phyloP scores from a whole-genome alignment of 371 early-diverging fungal species.

The Circinella minor region DNA sequence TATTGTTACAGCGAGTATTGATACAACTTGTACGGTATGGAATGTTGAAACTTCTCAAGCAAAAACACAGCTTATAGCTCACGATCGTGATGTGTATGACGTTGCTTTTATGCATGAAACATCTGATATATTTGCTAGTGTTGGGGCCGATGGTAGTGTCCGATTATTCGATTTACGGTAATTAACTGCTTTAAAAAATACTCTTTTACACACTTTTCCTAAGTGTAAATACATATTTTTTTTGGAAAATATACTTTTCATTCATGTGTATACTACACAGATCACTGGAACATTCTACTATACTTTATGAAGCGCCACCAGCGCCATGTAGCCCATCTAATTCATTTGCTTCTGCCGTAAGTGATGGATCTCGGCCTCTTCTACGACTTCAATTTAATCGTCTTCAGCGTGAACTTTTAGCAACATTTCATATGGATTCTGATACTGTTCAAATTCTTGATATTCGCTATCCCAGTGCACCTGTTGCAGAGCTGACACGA shows the following conservation, averaged over 20 bases:
- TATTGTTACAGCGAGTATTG: constrained; percentile 90
- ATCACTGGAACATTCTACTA: constrained; percentile 92
- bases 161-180: constrained; percentile 94
- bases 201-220: background rate
- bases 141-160: constrained; percentile 97
- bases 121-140: constrained; percentile 92
- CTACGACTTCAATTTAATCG: constrained; percentile 88
- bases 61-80: constrained; percentile 97
- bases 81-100: constrained; percentile 96
- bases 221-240: background rate
- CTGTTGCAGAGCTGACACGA: constrained; percentile 71
- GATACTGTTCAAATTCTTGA: constrained; percentile 79
- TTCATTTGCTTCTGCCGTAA: constrained; percentile 27
- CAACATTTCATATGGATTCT: constrained; percentile 84
- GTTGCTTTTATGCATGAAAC: constrained; percentile 88
- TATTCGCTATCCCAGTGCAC: constrained; percentile 85
- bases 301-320: constrained; percentile 91
- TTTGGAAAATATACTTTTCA: background rate
- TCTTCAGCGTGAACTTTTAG: constrained; percentile 83
- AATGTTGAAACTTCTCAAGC: constrained; percentile 91
- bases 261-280: constrained; percentile 30
- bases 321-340: constrained; percentile 41
- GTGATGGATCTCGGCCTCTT: constrained; percentile 62
- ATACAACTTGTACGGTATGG: constrained; percentile 99
- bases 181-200: background rate